Evolutionary conservation across 768 basidiomycete genomes (phyloP), one percentile per base, ranked within the genome.

Genomic region (Collybia sp.): DNA sequence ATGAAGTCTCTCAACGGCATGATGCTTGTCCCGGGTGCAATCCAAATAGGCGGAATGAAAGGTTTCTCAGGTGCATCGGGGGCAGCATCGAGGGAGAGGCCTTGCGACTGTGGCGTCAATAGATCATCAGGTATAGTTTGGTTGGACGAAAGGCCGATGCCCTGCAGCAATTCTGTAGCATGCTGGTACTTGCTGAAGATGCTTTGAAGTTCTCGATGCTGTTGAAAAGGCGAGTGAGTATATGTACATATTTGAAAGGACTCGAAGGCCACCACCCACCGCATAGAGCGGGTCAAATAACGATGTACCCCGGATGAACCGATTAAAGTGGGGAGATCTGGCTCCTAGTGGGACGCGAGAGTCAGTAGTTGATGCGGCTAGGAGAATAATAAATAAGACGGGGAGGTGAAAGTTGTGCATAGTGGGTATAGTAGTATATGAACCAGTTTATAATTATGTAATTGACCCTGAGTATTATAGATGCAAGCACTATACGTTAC

Each of bases 1-100:
- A 59, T 43, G 30, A 55, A 39, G 44, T 65, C 65, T 12, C 18
- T 54, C 39, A 65, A 47, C 11, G 54, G 57, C 46, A 61, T 50
- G 15, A 53, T 46, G 4, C 55, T 58, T 25, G 47, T 51, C 5
- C 51, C 54, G 51, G 44, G 36, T 25, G 25, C 4, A 25, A 25
- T 25, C n/a, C n/a, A n/a, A n/a, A 56, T 46, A 15, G 56, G 55
- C 15, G 39, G 40, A 13, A 56, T 32, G 19, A 47, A 16, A 3
- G 4, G 25, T 25, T 25, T 25, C 8, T 25, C 4, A 13, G 48
- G 25, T 12, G 51, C 50, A n/a, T 49, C 51, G 36, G 48, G 35
- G n/a, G 45, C 36, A 11, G 42, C n/a, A 12, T 39, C 45, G 12
- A 35, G 12, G 20, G 37, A 43, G 8, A 25, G 10, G 25, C 30